Base-by-base conservation (phyloP, 2,329 filamentous ascomycete genomes). In the Nemania bipapillata region DNA sequence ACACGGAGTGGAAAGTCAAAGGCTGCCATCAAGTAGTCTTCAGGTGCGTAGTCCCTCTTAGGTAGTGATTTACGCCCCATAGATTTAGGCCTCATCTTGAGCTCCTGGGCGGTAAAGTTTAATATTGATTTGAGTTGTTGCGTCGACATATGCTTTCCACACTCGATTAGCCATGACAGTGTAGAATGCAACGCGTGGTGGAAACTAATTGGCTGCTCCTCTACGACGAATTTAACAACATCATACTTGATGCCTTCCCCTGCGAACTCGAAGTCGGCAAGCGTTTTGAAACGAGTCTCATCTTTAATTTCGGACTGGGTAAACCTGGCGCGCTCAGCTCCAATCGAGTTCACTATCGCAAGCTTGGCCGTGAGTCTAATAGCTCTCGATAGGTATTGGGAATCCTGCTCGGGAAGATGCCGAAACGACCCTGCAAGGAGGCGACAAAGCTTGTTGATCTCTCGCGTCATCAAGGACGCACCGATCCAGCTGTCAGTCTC, bases 401-500 rank as follows among this genome's bases (percentile, higher is more conserved):
- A 84, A 70, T 93, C 89, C 52, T 91, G 86, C n/a, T 86, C 84
- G 35, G 86, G 85, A 49, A 86, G 86, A 76, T 90, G 87, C 57
- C 89, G 88, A 84, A 97, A 99, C 0, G 96, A 90, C 74, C 97
- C 92, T 0, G 94, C 90, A 66, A 98, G 91, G 75, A 96, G 92
- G 70, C 94, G 87, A 76, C 95, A 97, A 42, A 98, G 87, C 62
- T 93, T 90, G 78, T 98, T 98, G 79, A 99, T 95, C 79, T 99
- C 95, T 58, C 95, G 88, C 57, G 96, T 97, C 66, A 99, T 92
- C 58, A 98, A 86, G 6, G 94, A 97, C 3, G 96, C 95, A 66
- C 93, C 96, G 61, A 99, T 98, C 96, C 96, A 99, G 22, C 93
- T 92, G 81, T 99, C 96, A 1, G 94, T 96, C 80, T 99, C 96